Conservation (phyloP, 345 rosid genomes). For the Eucalyptus camaldulensis region DNA sequence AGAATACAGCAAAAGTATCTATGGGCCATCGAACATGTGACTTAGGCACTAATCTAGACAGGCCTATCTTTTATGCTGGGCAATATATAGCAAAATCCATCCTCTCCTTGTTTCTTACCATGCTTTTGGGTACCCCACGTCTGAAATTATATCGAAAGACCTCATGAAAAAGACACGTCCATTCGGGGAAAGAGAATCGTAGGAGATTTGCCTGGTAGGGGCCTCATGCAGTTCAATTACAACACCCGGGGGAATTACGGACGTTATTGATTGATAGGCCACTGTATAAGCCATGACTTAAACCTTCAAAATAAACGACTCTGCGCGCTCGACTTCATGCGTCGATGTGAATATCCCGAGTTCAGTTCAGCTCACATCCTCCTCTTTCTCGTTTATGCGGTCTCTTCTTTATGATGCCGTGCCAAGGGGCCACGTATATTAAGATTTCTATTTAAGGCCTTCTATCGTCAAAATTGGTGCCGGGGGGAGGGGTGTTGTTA, state of each 20-base stretch:
- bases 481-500: background rate
- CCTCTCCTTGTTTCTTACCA: background rate
- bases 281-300: background rate
- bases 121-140: background rate
- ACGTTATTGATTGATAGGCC: background rate
- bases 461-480: background rate
- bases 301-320: background rate
- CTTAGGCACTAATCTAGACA: background rate
- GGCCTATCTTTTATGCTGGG: background rate
- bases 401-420: background rate
- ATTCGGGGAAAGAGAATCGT: background rate
- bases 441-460: background rate
- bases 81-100: background rate
- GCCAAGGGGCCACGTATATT: background rate
- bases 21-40: background rate
- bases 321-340: background rate
- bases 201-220: background rate
- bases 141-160: background rate
- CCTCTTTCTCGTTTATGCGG: background rate
- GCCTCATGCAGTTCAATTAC: background rate
- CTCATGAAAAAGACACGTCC: background rate
- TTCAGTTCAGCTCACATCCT: background rate
- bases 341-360: background rate
- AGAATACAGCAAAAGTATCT: background rate
- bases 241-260: background rate